phyloP scores from a whole-genome alignment of 345 rosid genomes.

The Gossypium raimondii region DNA sequence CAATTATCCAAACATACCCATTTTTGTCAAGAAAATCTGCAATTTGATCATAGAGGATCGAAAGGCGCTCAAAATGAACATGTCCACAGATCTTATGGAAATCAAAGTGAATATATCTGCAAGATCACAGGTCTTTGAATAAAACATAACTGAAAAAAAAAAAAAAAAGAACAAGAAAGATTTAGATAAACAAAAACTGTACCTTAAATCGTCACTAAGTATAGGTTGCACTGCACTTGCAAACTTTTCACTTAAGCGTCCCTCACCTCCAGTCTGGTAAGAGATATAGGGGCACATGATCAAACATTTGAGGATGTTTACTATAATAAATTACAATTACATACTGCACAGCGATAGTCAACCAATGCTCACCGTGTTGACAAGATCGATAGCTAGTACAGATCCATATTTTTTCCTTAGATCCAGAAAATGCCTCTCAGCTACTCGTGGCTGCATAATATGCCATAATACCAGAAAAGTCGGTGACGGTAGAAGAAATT shows the following conservation, averaged over 20 bases:
- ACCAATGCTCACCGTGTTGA: conserved; percentile 57
- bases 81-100: conserved; percentile 91
- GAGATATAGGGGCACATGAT: conserved; percentile 22
- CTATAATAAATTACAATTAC: conserved; percentile 1
- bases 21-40: conserved; percentile 73
- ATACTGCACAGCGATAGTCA: background rate
- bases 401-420: conserved; percentile 83
- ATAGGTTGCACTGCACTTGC: conserved; percentile 62
- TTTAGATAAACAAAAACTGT: conserved; percentile 29
- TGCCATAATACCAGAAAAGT: conserved; percentile 12
- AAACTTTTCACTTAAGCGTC: conserved; percentile 74
- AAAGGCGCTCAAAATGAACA: conserved; percentile 91
- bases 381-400: conserved; percentile 82
- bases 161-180: conserved; percentile 6
- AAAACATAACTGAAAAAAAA: conserved; percentile 14
- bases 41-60: conserved; percentile 84
- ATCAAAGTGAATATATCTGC: conserved; percentile 94
- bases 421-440: conserved; percentile 92
- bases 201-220: conserved; percentile 83
- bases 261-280: conserved; percentile 92
- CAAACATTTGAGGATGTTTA: conserved; percentile 3
- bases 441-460: conserved; percentile 56
- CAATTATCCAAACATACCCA: conserved; percentile 47
- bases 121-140: conserved; percentile 23
- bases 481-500: conserved; percentile 10